These are phyloP conservation scores for Orbilia oligospora DNA, from an alignment of 2,329 filamentous ascomycete genomes.

Conservation along the genomic window DNA sequence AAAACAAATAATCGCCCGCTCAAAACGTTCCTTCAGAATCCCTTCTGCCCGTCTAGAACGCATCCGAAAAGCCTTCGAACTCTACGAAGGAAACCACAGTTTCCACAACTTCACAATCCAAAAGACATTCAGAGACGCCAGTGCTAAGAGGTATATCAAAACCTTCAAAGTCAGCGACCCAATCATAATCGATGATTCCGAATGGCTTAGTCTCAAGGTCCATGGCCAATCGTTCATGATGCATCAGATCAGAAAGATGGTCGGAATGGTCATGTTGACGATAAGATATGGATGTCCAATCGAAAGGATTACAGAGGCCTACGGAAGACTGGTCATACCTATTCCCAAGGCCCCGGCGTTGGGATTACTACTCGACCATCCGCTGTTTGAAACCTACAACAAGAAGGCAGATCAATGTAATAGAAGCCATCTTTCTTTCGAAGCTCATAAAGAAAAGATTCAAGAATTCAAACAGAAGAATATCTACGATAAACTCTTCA, in stretches of 20 bases:
- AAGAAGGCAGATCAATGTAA: slow-evolving; percentile 75
- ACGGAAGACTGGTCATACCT: slow-evolving; percentile 79
- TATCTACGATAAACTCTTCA: slow-evolving; percentile 93
- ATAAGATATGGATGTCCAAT: slow-evolving; percentile 86
- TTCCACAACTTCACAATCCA: slow-evolving; percentile 99
- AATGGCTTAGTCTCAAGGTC: slow-evolving; percentile 96
- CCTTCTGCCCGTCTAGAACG: slow-evolving; percentile 78
- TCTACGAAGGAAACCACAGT: slow-evolving; percentile 87
- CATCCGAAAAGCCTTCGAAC: slow-evolving; percentile 80
- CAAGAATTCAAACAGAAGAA: slow-evolving; percentile 89
- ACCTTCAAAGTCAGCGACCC: slow-evolving; percentile 86
- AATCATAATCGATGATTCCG: slow-evolving; percentile 88
- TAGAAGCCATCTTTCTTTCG: slow-evolving; percentile 81
- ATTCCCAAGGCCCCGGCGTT: slow-evolving; percentile 95
- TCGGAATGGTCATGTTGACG: slow-evolving; percentile 88
- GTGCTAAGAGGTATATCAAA: slow-evolving; percentile 90
- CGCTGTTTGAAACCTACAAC: slow-evolving; percentile 93
- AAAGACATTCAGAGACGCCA: slow-evolving; percentile 84
- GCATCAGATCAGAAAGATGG: slow-evolving; percentile 99
- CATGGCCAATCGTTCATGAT: slow-evolving; percentile 99
- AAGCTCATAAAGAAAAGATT: slow-evolving; percentile 82
- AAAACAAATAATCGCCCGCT: slow-evolving; percentile 62
- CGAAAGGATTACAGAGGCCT: slow-evolving; percentile 80
- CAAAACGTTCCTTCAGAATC: slow-evolving; percentile 87
- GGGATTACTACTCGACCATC: slow-evolving; percentile 87